Evolutionary conservation across 192 early-diverging fungal species (phyloP), one percentile per base, ranked within the genome.

Genomic region (Funneliformis geosporum): DNA sequence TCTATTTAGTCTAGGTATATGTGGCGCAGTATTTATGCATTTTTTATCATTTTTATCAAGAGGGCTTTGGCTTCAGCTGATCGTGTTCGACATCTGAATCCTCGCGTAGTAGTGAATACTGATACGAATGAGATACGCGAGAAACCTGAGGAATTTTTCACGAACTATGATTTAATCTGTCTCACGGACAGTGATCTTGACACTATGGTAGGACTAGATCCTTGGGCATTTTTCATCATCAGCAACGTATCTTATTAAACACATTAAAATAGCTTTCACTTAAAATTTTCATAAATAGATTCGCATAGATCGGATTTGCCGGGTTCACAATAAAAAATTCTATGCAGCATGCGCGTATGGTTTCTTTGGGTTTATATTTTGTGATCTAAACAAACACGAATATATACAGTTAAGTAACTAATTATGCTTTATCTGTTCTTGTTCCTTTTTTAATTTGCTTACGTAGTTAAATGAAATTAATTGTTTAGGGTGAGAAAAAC

Each of bases 341-440:
- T 95, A 93, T 83, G 84, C 85, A 14, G 90, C 93, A 28, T 91
- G 87, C 72, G 83, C 89, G 0, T 89, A 89, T 76, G 97, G 96
- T 9, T 85, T 92, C 59, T 88, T 88, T 76, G 96, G 96, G 12
- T 98, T 90, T 83, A 90, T 95, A n/a, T 97, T 97, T 82, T 89
- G 89, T 78, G 96, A 98, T 84, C 81, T 96, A 40, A 81, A 69
- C 1, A 66, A 87, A 7, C 92, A 96, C 80, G 76, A 85, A 7
- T 96, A 86, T 80, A 79, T 84, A 28, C 82, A 83, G 89, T 89
- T 33, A 87, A 82, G 85, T 73, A 7, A 23, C 39, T 21, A 27
- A 40, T 38, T 33, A 46, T 60, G 43, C 33, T 55, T 67, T 5
- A 25, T 38, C 11, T 12, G 28, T 43, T 4, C 4, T 33, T 38